These are phyloP conservation scores for Pseudomicrostroma phylloplanum DNA, from an alignment of 1,284 basidiomycete species.

Conservation along the genomic window DNA sequence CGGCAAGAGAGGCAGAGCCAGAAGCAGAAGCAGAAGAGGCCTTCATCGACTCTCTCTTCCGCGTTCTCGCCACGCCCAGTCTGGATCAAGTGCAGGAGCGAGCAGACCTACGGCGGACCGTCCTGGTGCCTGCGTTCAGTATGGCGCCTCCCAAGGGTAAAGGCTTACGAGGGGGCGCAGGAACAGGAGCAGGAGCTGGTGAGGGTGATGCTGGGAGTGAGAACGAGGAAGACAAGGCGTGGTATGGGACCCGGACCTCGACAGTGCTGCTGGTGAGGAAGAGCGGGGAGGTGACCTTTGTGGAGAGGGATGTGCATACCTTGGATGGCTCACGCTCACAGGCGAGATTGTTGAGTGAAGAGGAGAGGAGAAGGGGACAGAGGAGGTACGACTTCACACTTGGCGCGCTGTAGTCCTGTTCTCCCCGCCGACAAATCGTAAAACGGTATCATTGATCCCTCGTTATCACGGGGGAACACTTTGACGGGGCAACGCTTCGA, in stretches of 20 bases:
- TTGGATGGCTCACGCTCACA: neutral
- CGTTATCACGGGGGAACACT: too few species aligned
- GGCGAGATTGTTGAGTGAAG: neutral
- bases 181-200: neutral
- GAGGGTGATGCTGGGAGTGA: neutral
- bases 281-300: constrained; percentile 9
- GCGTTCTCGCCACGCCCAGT: neutral
- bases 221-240: neutral
- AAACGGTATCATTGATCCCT: too few species aligned
- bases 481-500: too few species aligned
- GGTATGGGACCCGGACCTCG: constrained; percentile 11
- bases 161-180: constrained; percentile 1
- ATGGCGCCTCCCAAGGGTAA: constrained; percentile 3
- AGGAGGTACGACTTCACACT: neutral
- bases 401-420: neutral
- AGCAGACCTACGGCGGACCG: constrained; percentile 6
- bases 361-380: neutral
- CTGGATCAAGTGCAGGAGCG: constrained; percentile 2
- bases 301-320: constrained; percentile 12
- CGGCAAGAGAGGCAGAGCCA: neutral
- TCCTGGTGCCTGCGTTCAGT: constrained; percentile 1
- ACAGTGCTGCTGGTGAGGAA: constrained; percentile 9
- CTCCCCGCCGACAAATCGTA: too few species aligned
- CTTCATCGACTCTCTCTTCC: neutral
- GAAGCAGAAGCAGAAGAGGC: neutral